Evolutionary conservation across 148 eudicot genomes (phyloP).

Genomic region (Diospyros lotus): DNA sequence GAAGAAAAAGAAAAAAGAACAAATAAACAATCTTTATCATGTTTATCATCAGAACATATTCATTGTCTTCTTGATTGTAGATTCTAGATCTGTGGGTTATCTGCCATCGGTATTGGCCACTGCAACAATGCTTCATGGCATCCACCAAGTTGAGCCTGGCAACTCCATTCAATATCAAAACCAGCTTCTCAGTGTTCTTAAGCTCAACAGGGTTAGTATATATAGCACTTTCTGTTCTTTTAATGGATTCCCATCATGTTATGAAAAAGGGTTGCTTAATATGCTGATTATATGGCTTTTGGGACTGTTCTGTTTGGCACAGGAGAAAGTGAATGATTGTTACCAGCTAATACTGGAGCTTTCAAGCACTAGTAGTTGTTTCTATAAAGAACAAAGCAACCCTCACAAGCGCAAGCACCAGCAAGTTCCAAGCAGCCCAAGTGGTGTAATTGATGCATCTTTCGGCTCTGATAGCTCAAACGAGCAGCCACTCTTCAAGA

Average conservation of each 20-base stretch:
- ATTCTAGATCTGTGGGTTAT: constrained; percentile 53
- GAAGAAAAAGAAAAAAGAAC: not conserved
- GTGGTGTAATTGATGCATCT: constrained; percentile 39
- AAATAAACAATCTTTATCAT: not conserved
- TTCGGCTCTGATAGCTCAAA: constrained; percentile 48
- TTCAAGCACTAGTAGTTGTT: constrained; percentile 6
- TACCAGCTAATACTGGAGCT: constrained; percentile 31
- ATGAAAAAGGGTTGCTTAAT: not conserved
- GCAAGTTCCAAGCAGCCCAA: constrained; percentile 40
- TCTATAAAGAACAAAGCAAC: constrained; percentile 4
- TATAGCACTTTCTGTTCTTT: not conserved
- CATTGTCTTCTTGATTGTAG: constrained; percentile 21
- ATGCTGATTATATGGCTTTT: not conserved
- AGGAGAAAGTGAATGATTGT: constrained; percentile 55
- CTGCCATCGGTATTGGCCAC: constrained; percentile 70
- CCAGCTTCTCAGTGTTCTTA: constrained; percentile 57
- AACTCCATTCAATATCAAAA: constrained; percentile 46
- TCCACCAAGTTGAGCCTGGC: constrained; percentile 48
- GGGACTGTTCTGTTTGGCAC: not conserved
- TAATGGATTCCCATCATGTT: not conserved
- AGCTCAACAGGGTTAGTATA: constrained; percentile 44
- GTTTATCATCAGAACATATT: not conserved
- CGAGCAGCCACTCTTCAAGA: constrained; percentile 25
- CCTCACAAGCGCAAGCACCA: constrained; percentile 15
- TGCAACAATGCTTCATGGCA: constrained; percentile 68